These are phyloP conservation scores for Alternaria sp. DNA, from an alignment of 2,329 filamentous ascomycete species.

Conservation along the genomic window DNA sequence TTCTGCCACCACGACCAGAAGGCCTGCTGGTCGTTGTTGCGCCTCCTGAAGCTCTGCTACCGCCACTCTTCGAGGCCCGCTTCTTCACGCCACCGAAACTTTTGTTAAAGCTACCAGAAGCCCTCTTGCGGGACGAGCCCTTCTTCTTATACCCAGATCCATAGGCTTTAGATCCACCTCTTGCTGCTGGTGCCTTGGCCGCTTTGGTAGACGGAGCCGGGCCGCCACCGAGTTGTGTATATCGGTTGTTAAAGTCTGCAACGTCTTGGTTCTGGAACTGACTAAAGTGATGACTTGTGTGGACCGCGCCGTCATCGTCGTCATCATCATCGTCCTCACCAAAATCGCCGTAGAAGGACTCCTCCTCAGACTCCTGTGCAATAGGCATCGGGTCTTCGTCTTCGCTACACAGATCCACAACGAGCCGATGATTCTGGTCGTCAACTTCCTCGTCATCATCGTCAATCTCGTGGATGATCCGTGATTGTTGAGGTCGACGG, in stretches of 20 bases:
- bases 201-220: conserved; percentile 23
- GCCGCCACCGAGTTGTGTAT: conserved; percentile 30
- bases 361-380: conserved; percentile 27
- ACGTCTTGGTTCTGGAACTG: conserved; percentile 38
- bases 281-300: conserved; percentile 44
- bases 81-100: conserved; percentile 32
- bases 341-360: conserved; percentile 33
- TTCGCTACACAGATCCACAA: conserved; percentile 56
- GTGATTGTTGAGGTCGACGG: conserved; percentile 23
- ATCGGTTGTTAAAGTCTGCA: conserved; percentile 40
- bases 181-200: conserved; percentile 19
- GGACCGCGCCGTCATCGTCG: conserved; percentile 27
- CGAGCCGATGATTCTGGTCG: conserved; percentile 61
- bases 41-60: conserved; percentile 24
- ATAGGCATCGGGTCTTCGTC: conserved; percentile 35
- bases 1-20: conserved; percentile 18
- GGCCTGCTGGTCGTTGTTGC: conserved; percentile 17
- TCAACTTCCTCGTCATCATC: conserved; percentile 53
- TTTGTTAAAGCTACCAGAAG: conserved; percentile 29
- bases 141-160: conserved; percentile 31
- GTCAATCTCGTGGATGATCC: conserved; percentile 42
- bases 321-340: conserved; percentile 39
- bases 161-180: conserved; percentile 26
- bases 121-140: conserved; percentile 22
- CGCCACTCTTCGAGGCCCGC: conserved; percentile 21